Conservation (phyloP, 495 filamentous ascomycete species). For the Aspergillus funiculosus region DNA sequence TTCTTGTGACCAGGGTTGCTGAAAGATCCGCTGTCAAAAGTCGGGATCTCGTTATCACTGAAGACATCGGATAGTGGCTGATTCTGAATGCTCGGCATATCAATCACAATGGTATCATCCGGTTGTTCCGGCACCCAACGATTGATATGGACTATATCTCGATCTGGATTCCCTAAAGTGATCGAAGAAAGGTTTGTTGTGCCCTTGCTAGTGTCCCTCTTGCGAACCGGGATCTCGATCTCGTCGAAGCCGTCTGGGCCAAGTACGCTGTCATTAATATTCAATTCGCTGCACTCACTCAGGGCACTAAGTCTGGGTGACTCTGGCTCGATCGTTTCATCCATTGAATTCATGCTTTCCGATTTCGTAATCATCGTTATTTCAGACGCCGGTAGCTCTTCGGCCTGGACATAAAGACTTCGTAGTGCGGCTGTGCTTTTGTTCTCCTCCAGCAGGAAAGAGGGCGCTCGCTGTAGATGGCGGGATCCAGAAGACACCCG, state of each 20-base stretch:
- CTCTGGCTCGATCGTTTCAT: slow-evolving; percentile 26
- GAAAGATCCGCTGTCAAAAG: slow-evolving; percentile 19
- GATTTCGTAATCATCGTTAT: slow-evolving; percentile 32
- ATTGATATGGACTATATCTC: slow-evolving; percentile 23
- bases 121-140: slow-evolving; percentile 27
- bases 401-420: slow-evolving; percentile 52
- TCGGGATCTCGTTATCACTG: slow-evolving; percentile 11
- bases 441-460: slow-evolving; percentile 58
- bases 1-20: slow-evolving; percentile 25
- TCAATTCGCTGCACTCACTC: slow-evolving; percentile 73
- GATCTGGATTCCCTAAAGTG: slow-evolving; percentile 14
- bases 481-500: slow-evolving; percentile 25
- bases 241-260: slow-evolving; percentile 25
- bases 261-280: slow-evolving; percentile 47
- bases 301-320: slow-evolving; percentile 70
- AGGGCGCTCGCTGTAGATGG: slow-evolving; percentile 51
- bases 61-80: slow-evolving; percentile 20
- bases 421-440: slow-evolving; percentile 60
- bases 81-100: slow-evolving; percentile 19
- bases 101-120: slow-evolving; percentile 16
- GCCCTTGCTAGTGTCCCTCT: slow-evolving; percentile 14
- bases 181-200: slow-evolving; percentile 20
- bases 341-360: slow-evolving; percentile 36
- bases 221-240: slow-evolving; percentile 32
- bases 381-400: slow-evolving; percentile 33